phyloP scores from a whole-genome alignment of 2,329 filamentous ascomycete genomes.

The Fusarium nelsonii region DNA sequence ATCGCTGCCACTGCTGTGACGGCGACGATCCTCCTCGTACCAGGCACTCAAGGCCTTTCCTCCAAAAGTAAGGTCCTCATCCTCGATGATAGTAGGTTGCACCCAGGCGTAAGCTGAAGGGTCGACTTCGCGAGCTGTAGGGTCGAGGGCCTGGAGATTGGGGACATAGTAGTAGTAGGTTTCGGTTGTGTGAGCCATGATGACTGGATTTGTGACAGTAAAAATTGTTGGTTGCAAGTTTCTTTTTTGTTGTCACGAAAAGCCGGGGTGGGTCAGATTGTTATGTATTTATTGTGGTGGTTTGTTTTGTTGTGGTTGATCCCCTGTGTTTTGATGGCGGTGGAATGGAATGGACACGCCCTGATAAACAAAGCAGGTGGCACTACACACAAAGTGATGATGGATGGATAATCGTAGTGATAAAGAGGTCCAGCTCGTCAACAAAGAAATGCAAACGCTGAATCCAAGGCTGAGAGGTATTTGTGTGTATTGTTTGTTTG shows the following conservation, averaged over 20 bases:
- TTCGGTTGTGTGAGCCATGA: constrained; percentile 45
- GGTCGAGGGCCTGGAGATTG: constrained; percentile 51
- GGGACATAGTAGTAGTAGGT: constrained; percentile 53
- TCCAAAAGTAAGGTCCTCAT: constrained; percentile 71
- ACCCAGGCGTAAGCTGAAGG: constrained; percentile 59
- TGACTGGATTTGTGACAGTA: constrained; percentile 12
- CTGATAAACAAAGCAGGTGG: constrained; percentile 38
- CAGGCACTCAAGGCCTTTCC: constrained; percentile 70
- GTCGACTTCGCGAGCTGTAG: constrained; percentile 53
- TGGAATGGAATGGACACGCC: constrained; percentile 35
- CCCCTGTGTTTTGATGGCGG: constrained; percentile 35
- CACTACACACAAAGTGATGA: constrained; percentile 18
- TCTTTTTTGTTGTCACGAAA: constrained; percentile 11
- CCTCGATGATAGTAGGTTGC: constrained; percentile 68
- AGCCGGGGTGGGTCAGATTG: not conserved
- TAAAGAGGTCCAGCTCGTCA: constrained; percentile 39
- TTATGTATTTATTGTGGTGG: constrained; percentile 23
- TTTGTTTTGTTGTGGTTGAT: constrained; percentile 13
- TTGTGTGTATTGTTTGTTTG: constrained; percentile 12
- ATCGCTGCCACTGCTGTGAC: constrained; percentile 57
- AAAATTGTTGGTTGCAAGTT: constrained; percentile 10
- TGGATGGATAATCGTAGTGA: constrained; percentile 10
- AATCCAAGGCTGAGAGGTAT: not conserved
- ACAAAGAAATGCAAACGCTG: constrained; percentile 17
- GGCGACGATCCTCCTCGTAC: constrained; percentile 70